These are phyloP conservation scores for Entophlyctis luteolus DNA, from an alignment of 192 early-diverging fungal genomes.

Conservation along the genomic window DNA sequence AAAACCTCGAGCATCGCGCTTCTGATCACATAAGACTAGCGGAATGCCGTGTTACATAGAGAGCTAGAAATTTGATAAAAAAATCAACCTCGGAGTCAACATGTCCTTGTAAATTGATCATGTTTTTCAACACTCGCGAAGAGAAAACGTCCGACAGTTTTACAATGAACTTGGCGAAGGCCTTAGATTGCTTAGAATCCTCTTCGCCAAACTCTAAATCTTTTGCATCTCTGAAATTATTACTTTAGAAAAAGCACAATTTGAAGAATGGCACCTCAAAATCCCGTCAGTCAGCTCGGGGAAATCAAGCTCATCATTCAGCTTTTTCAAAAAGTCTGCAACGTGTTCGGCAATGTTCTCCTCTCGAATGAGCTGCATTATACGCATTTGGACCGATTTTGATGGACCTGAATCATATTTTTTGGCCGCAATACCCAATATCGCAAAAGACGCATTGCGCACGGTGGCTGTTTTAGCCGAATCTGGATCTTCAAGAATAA, in stretches of 20 bases:
- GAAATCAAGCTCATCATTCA: slow-evolving; percentile 22
- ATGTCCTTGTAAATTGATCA: slow-evolving; percentile 77
- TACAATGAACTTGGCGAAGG: slow-evolving; percentile 77
- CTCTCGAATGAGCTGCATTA: slow-evolving; percentile 42
- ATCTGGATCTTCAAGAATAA: slow-evolving; percentile 71
- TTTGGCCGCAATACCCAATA: slow-evolving; percentile 74
- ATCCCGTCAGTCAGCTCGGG: slow-evolving; percentile 17
- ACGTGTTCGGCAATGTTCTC: slow-evolving; percentile 49
- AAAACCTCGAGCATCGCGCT: slow-evolving; percentile 84
- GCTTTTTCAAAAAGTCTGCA: slow-evolving; percentile 38
- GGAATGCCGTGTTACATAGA: background rate
- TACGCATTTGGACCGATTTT: slow-evolving; percentile 46
- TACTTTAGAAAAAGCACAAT: background rate
- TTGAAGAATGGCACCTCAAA: background rate
- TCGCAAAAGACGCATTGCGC: slow-evolving; percentile 57
- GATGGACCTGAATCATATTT: slow-evolving; percentile 69
- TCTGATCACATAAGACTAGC: slow-evolving; percentile 79
- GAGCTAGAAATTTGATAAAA: background rate
- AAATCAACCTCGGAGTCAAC: slow-evolving; percentile 82
- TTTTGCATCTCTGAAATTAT: slow-evolving; percentile 9
- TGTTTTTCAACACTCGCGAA: slow-evolving; percentile 80
- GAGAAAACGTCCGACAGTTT: slow-evolving; percentile 78
- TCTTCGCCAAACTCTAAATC: slow-evolving; percentile 40
- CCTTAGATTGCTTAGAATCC: slow-evolving; percentile 77
- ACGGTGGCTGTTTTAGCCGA: slow-evolving; percentile 60